Evolutionary conservation across 352 stramenopile genomes (phyloP), one percentile per base, ranked within the genome.

Genomic region (Globisporangium irregulare): DNA sequence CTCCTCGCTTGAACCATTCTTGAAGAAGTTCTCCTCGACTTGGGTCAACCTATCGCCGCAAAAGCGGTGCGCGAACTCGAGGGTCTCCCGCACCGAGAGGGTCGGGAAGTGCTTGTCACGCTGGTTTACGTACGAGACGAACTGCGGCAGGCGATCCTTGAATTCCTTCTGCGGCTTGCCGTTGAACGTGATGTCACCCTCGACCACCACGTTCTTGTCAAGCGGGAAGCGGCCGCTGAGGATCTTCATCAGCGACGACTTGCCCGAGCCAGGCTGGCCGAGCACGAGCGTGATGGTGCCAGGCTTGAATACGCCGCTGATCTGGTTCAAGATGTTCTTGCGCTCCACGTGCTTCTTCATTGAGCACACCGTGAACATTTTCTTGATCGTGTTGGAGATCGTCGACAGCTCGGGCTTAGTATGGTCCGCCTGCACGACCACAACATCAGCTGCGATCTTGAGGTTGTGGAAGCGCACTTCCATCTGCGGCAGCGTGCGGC

Each of bases 281-380:
- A 78, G 60, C 27, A 77, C 71, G n/a, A 78, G 67, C 9, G 72
- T 78, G 64, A 75, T 78, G 7, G 66, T 72, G 4, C 72, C 70
- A 1, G 71, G 69, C 24, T 67, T 48, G 38, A 76, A 77, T n/a
- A 73, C 64, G 3, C 71, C 71, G 29, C 32, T 73, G 27, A 76
- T 36, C 20, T 74, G 36, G 22, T 77, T 62, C 20, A 76, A 38
- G 43, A 76, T 76, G n/a, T 74, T 25, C 58, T 76, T 77, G 50
- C 36, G 59, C 38, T 75, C 59, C 9, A 56, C 61, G 59, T 65
- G 63, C 27, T 72, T 74, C 50, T 69, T 77, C 34, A 9, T 18
- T 25, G 43, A 70, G 62, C 48, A 68, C 24, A 63, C 55, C 10
- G 54, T 64, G 24, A 62, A 63, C n/a, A 14, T 24, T 24, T 68